Percentiles rank a stretch among this genome's conserved stretches.
These are phyloP conservation scores for Gaultheria prostrata DNA, from an alignment of 148 eudicot genomes.

Conservation along the genomic window DNA sequence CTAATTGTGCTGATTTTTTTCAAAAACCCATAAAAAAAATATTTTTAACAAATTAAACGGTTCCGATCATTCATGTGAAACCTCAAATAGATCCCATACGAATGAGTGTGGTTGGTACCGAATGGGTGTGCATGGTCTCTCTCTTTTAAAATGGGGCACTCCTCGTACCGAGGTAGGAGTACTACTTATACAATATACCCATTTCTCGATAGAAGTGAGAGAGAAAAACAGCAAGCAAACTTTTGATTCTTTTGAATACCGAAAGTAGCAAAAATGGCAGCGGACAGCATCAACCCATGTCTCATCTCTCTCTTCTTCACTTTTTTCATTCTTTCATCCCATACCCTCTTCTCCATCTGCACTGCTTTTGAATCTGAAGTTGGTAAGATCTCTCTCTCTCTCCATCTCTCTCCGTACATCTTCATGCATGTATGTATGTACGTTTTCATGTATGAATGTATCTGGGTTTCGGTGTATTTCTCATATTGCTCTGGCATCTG, in stretches of 20 bases:
- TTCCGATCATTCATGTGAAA: too few relatives aligned
- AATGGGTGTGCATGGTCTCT: too few relatives aligned
- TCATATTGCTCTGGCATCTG: not conserved
- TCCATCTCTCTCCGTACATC: not conserved
- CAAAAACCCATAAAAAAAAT: too few relatives aligned
- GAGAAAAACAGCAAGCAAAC: not conserved
- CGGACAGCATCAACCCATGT: not conserved
- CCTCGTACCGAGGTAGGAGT: too few relatives aligned
- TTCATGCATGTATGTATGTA: too few relatives aligned
- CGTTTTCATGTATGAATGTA: not conserved
- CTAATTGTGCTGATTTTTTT: too few relatives aligned
- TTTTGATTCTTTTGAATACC: not conserved
- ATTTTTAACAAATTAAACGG: too few relatives aligned
- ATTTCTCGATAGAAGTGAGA: too few relatives aligned
- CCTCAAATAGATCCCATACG: too few relatives aligned
- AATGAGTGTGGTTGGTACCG: too few relatives aligned
- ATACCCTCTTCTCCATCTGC: constrained; percentile 9
- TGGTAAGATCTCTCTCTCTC: constrained; percentile 15
- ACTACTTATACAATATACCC: too few relatives aligned
- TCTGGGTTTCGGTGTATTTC: not conserved
- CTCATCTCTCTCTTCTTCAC: constrained; percentile 11
- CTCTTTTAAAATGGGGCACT: too few relatives aligned
- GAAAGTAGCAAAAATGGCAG: not conserved
- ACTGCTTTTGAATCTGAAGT: constrained; percentile 15
- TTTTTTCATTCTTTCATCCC: constrained; percentile 13